A percentile compares a stretch with the other conserved stretches of the same genome.
phyloP scores from a whole-genome alignment of 2,329 filamentous ascomycete genomes.

The Neoscytalidium dimidiatum region DNA sequence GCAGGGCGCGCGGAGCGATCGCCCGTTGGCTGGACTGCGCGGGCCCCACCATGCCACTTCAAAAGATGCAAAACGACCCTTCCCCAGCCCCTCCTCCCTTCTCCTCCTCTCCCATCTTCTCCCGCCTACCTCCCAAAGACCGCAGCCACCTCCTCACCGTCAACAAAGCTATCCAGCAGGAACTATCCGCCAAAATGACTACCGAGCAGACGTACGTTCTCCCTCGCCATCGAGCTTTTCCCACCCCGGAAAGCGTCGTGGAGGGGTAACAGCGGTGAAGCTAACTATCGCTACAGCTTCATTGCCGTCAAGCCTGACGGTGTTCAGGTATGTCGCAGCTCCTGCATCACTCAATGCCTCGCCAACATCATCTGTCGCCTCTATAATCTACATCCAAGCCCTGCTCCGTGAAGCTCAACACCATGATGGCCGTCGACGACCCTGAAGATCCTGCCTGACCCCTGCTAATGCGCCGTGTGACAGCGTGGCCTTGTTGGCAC shows the following conservation, averaged over 20 bases:
- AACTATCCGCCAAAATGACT: constrained; percentile 51
- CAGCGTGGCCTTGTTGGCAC: constrained; percentile 96
- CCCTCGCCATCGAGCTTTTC: not conserved
- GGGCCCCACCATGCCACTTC: constrained; percentile 18
- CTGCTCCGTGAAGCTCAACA: not conserved
- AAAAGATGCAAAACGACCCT: constrained; percentile 22
- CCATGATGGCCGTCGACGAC: constrained; percentile 9
- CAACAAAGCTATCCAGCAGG: constrained; percentile 27
- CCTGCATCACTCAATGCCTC: not conserved
- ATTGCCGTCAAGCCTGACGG: constrained; percentile 99
- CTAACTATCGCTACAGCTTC: constrained; percentile 67
- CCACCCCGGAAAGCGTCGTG: not conserved
- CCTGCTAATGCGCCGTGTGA: constrained; percentile 3
- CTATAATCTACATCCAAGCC: not conserved
- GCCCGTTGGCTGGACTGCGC: constrained; percentile 13
- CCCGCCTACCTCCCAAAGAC: constrained; percentile 51
- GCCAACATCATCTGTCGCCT: not conserved
- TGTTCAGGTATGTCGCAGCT: constrained; percentile 74
- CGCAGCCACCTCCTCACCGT: constrained; percentile 41
- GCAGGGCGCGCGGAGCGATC: constrained; percentile 1
- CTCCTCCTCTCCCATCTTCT: constrained; percentile 45
- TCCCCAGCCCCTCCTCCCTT: constrained; percentile 17
- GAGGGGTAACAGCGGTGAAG: constrained; percentile 26
- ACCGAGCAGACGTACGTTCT: constrained; percentile 84
- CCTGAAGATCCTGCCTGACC: constrained; percentile 4